Base-by-base conservation (phyloP, 169 alveolate genomes). In the Plasmodium vivax region DNA sequence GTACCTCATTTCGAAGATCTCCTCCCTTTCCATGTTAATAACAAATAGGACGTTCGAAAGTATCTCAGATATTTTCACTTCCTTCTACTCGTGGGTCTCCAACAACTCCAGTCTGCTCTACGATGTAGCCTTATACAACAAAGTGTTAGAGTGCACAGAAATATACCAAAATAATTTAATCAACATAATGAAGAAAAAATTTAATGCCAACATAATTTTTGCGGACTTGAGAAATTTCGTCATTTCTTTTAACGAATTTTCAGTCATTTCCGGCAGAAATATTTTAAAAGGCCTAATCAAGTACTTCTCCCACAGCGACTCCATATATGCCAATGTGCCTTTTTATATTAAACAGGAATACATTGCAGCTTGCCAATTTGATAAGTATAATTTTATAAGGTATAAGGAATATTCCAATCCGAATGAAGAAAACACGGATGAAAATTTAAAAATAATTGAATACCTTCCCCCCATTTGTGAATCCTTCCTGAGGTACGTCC, bases 351-450 rank as follows among this genome's bases (percentile, higher is more conserved):
- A 93, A 83, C 45, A 96, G 32, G 98, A 96, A 83, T 96, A 95
- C 41, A 93, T 96, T 19, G 98, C 98, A 23, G 94, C 94, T 92
- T 94, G 95, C 10, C 97, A 96, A 87, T 96, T 96, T 80, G 96
- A 95, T 19, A 74, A 95, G 43, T 73, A 83, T 58, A 84, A 95
- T 90, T 96, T 95, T 83, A 95, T 96, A 51, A 82, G 98, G 80
- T 96, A 95, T 92, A 95, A 95, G 88, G 94, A 96, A 73, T 96
- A 96, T 93, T 84, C 93, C 45, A 95, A 95, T 62, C 97, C 96
- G 1, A 90, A 95, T 51, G 95, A 91, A 58, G 96, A 82, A n/a
- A 95, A 95, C 77, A 95, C 96, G 30, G 91, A 94, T 32, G 98
- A 96, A 87, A 95, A 94, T 77, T 80, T 96, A 80, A 93, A 93